Percentiles rank a stretch among this genome's conserved stretches.
These are phyloP conservation scores for Gastrolobium bilobum DNA, from an alignment of 306 rosid species.

Conservation along the genomic window DNA sequence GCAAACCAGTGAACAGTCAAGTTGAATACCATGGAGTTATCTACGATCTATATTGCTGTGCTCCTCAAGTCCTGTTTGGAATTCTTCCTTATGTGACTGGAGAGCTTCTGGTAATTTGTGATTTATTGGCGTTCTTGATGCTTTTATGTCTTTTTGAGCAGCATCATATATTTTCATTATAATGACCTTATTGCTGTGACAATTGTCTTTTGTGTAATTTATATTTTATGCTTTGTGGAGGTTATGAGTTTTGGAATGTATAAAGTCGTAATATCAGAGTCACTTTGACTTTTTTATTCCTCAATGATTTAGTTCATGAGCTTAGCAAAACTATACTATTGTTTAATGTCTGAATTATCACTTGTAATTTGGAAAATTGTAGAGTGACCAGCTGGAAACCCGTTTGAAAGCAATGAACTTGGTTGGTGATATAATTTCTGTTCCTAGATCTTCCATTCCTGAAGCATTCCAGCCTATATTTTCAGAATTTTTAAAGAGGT, in stretches of 20 bases:
- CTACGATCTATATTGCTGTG: slow-evolving; percentile 89
- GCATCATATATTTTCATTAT: slow-evolving; percentile 14
- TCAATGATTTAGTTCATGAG: not conserved
- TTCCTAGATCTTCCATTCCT: slow-evolving; percentile 74
- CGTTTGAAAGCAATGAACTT: slow-evolving; percentile 92
- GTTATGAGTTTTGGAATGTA: slow-evolving; percentile 36
- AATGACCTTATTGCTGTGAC: slow-evolving; percentile 29
- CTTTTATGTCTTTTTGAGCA: not conserved
- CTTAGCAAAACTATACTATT: slow-evolving; percentile 14
- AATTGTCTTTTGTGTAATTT: not conserved
- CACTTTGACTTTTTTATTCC: slow-evolving; percentile 13
- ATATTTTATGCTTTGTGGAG: slow-evolving; percentile 27
- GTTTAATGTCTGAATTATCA: slow-evolving; percentile 48
- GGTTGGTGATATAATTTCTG: slow-evolving; percentile 90
- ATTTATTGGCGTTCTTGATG: slow-evolving; percentile 34
- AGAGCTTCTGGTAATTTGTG: slow-evolving; percentile 88
- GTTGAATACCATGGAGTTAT: slow-evolving; percentile 85
- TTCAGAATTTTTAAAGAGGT: slow-evolving; percentile 92
- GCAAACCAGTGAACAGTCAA: slow-evolving; percentile 64
- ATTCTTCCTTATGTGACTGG: slow-evolving; percentile 90
- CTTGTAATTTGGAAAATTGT: slow-evolving; percentile 56
- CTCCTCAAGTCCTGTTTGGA: slow-evolving; percentile 87
- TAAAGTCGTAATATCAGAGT: slow-evolving; percentile 30
- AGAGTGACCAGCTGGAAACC: slow-evolving; percentile 92
- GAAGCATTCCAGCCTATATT: slow-evolving; percentile 95